phyloP scores from a whole-genome alignment of 495 filamentous ascomycete species.

The Penicillium bovifimosum region DNA sequence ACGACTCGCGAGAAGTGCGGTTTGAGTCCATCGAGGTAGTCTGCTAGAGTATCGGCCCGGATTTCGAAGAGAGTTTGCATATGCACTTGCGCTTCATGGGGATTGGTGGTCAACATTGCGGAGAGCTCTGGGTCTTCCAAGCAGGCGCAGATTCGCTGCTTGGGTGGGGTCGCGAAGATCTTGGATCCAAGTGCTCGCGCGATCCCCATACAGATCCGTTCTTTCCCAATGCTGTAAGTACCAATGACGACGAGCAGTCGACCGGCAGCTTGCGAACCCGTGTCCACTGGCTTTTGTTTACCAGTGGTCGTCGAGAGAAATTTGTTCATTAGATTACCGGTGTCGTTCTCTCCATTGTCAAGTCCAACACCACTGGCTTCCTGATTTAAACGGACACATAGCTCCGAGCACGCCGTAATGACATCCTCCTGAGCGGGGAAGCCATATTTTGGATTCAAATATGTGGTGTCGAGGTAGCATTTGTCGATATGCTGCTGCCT shows the following conservation, averaged over 20 bases:
- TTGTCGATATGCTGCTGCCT: constrained; percentile 84
- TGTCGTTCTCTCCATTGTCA: constrained; percentile 33
- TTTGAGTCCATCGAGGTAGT: constrained; percentile 74
- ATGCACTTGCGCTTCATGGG: constrained; percentile 85
- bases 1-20: constrained; percentile 78
- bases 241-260: constrained; percentile 88
- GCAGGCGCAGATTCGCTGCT: constrained; percentile 75
- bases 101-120: constrained; percentile 69
- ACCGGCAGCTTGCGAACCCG: constrained; percentile 31
- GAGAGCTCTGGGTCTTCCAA: constrained; percentile 82
- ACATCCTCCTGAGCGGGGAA: constrained; percentile 88
- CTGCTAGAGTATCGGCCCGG: constrained; percentile 75
- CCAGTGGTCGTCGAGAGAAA: constrained; percentile 43
- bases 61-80: constrained; percentile 96
- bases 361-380: constrained; percentile 46
- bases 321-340: constrained; percentile 55
- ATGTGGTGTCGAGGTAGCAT: constrained; percentile 97
- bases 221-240: constrained; percentile 97
- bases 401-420: constrained; percentile 78
- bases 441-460: constrained; percentile 90
- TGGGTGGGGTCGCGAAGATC: constrained; percentile 80
- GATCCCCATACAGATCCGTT: constrained; percentile 89
- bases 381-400: constrained; percentile 68
- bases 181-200: constrained; percentile 81
- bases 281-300: constrained; percentile 3